These are phyloP conservation scores for Aspergillus sp. DNA, from an alignment of 2,329 filamentous ascomycete genomes.

Conservation along the genomic window DNA sequence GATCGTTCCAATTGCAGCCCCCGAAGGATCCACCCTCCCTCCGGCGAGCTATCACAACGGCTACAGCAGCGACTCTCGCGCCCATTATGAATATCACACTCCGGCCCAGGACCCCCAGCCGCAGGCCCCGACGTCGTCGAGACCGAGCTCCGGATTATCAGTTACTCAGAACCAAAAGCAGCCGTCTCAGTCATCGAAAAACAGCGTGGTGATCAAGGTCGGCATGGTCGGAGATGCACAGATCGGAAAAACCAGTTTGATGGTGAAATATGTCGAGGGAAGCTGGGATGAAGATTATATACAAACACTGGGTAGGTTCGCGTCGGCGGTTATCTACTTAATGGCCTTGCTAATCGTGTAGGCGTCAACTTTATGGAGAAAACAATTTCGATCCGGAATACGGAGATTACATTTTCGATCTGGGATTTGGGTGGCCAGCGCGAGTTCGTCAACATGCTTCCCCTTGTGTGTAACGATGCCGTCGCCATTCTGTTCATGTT, in stretches of 20 bases:
- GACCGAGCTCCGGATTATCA: slow-evolving; percentile 54
- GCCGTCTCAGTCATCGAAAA: slow-evolving; percentile 44
- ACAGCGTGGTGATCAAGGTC: slow-evolving; percentile 93
- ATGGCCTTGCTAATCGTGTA: slow-evolving; percentile 31
- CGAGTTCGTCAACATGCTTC: slow-evolving; percentile 99
- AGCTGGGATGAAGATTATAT: slow-evolving; percentile 99
- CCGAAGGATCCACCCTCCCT: slow-evolving; percentile 36
- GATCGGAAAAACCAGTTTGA: slow-evolving; percentile 97
- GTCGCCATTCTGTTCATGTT: slow-evolving; percentile 99
- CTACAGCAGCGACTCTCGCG: slow-evolving; percentile 46
- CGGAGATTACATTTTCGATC: slow-evolving; percentile 98
- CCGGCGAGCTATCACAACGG: slow-evolving; percentile 29
- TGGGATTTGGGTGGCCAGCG: slow-evolving; percentile 98
- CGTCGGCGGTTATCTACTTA: not conserved
- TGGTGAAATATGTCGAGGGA: slow-evolving; percentile 99
- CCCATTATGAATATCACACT: slow-evolving; percentile 46
- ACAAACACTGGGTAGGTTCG: slow-evolving; percentile 73
- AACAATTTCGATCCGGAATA: slow-evolving; percentile 98
- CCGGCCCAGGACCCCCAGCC: slow-evolving; percentile 40
- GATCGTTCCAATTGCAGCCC: slow-evolving; percentile 31
- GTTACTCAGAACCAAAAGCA: slow-evolving; percentile 46
- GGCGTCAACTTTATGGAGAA: slow-evolving; percentile 99
- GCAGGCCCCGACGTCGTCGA: slow-evolving; percentile 39
- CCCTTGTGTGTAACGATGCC: slow-evolving; percentile 97
- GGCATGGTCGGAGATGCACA: slow-evolving; percentile 99